A percentile compares a stretch with the other conserved stretches of the same genome.
These are phyloP conservation scores for Rasamsonia emersonii DNA, from an alignment of 2,329 filamentous ascomycete species.

Conservation along the genomic window DNA sequence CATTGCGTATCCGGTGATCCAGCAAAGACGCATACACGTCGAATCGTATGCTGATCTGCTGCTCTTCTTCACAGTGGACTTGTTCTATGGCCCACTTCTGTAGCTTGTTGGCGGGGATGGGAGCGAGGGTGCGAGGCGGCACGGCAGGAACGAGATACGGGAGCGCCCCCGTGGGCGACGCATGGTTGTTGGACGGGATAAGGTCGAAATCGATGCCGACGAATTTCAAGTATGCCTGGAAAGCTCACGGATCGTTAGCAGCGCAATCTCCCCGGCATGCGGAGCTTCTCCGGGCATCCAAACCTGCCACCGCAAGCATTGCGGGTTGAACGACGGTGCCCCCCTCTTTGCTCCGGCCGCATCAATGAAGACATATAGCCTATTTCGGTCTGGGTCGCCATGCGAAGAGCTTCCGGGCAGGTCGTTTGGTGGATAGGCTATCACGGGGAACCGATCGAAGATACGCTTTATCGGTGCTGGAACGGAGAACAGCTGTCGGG, in stretches of 20 bases:
- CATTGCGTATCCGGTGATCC: conserved; percentile 68
- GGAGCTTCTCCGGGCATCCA: conserved; percentile 16
- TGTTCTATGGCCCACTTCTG: conserved; percentile 58
- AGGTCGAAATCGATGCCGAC: conserved; percentile 58
- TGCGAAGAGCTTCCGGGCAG: conserved; percentile 4
- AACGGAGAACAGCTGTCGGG: conserved; percentile 29
- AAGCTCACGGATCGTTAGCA: conserved; percentile 3
- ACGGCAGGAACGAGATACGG: conserved; percentile 68
- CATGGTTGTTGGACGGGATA: conserved; percentile 78
- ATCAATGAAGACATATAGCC: conserved; percentile 70
- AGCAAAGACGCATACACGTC: conserved; percentile 73
- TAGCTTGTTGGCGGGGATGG: conserved; percentile 57
- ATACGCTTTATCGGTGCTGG: conserved; percentile 70
- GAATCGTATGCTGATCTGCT: conserved; percentile 48
- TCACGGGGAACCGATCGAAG: conserved; percentile 76
- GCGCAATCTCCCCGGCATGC: neutral
- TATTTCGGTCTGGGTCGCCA: conserved; percentile 56
- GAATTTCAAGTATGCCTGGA: conserved; percentile 76
- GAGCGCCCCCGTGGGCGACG: conserved; percentile 77
- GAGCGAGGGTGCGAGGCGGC: conserved; percentile 30
- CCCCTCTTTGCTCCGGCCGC: conserved; percentile 52
- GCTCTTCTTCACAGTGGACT: conserved; percentile 36
- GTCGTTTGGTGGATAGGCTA: conserved; percentile 64
- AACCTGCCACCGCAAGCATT: conserved; percentile 95
- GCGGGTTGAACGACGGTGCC: conserved; percentile 76